Percentiles rank a stretch among this genome's conserved stretches.
These are phyloP conservation scores for Penicillium sp. DNA, from an alignment of 2,329 filamentous ascomycete species.

Conservation along the genomic window DNA sequence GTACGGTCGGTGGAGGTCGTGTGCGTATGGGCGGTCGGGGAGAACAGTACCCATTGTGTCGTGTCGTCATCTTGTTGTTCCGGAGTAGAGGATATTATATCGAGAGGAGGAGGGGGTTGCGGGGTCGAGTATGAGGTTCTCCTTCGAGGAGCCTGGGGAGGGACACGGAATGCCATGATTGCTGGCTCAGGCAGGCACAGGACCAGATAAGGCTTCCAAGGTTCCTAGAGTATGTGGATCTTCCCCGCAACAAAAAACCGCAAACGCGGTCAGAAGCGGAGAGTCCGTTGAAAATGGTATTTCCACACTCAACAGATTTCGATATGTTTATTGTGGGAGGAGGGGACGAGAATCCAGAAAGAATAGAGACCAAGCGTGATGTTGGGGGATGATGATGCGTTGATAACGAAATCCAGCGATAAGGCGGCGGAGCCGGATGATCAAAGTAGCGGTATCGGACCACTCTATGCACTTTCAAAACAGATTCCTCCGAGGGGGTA, in stretches of 20 bases:
- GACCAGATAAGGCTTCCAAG: conserved; percentile 10
- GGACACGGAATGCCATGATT: conserved; percentile 41
- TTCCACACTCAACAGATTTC: not conserved
- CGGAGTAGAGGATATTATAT: conserved; percentile 26
- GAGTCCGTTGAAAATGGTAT: not conserved
- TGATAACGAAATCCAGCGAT: conserved; percentile 16
- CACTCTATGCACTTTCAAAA: not conserved
- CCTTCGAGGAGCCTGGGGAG: conserved; percentile 37
- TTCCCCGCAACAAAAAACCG: conserved; percentile 22
- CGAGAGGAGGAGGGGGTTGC: conserved; percentile 27
- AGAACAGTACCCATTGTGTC: conserved; percentile 96
- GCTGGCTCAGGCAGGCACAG: conserved; percentile 2
- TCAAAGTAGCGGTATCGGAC: conserved; percentile 19
- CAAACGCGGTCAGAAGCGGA: conserved; percentile 9
- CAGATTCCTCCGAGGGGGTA: not conserved
- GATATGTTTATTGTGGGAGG: not conserved
- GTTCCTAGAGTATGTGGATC: conserved; percentile 16
- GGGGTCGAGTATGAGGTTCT: conserved; percentile 35
- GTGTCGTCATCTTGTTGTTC: conserved; percentile 64
- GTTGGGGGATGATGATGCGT: conserved; percentile 16
- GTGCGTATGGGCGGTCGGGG: conserved; percentile 71
- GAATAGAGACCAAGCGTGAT: conserved; percentile 4
- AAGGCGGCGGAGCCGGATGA: conserved; percentile 15
- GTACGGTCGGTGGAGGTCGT: conserved; percentile 66
- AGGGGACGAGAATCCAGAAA: not conserved